Evolutionary conservation across 23 red algal genomes (phyloP), one percentile per base, ranked within the genome.

Genomic region (Gracilaria domingensis): DNA sequence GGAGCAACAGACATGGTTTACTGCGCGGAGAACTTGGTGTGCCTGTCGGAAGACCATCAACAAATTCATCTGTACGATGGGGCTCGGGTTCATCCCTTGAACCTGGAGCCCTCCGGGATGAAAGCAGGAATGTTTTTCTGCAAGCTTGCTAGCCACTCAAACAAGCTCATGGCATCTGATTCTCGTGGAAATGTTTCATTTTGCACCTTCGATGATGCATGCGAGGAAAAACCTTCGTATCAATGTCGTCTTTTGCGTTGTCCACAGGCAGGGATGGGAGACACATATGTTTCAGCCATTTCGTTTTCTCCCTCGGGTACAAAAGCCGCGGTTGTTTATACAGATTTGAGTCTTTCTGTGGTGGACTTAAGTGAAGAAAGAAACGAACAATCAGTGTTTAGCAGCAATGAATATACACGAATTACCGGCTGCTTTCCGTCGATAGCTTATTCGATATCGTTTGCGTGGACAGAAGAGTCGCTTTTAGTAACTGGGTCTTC

Each of bases 131-230:
- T 16, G 26, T 50, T 49, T n/a, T 77, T 77, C 36, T 77, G 40
- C 40, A 77, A 77, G 26, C 39, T 77, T 20, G 4, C 72, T 23
- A 16, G 72, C 13, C 21, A 45, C 24, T 25, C 38, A 77, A 77
- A 51, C 26, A 77, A 50, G 26, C n/a, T 77, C 40, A 77, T 77
- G 72, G 72, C 28, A 14, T 77, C 72, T 25, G 72, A 77, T 51
- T 77, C 72, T 0, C 72, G 39, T 77, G 72, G 72, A 77, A 77
- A 77, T 20, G 42, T 77, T n/a, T 1, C 50, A 16, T 14, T 77
- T 18, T 77, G 72, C 20, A 29, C 42, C 23, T 45, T 77, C 34
- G 38, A 25, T 77, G 72, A 50, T 51, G 4, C 23, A 7, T 13
- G n/a, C 32, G 38, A 45, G 23, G 21, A 50, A 5, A 14, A 4